Percentiles rank a stretch among this genome's conserved stretches.
These are phyloP conservation scores for Boletus sp. DNA, from an alignment of 768 basidiomycete genomes.

Conservation along the genomic window DNA sequence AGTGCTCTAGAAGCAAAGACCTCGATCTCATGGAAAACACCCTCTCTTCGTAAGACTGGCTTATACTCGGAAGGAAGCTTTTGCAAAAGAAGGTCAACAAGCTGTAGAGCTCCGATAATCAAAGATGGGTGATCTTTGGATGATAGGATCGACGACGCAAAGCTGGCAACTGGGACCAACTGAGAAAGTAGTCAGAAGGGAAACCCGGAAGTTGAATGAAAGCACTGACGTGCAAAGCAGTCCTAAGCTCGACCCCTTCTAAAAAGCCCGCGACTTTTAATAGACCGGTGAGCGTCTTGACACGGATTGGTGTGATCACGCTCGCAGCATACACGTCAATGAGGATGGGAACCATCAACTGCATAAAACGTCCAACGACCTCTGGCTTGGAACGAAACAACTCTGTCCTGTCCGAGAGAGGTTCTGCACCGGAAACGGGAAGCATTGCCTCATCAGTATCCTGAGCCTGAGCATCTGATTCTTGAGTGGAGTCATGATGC, in stretches of 20 bases:
- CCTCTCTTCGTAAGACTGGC: constrained; percentile 89
- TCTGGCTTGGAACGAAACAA: constrained; percentile 68
- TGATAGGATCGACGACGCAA: constrained; percentile 90
- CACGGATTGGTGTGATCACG: constrained; percentile 80
- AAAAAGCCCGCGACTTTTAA: constrained; percentile 91
- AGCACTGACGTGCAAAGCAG: constrained; percentile 68
- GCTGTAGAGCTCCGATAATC: constrained; percentile 85
- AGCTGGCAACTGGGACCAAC: constrained; percentile 94
- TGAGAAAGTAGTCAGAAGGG: constrained; percentile 30
- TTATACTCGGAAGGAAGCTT: constrained; percentile 85
- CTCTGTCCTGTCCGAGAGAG: constrained; percentile 58
- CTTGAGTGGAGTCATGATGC: constrained; percentile 25
- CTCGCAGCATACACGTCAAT: constrained; percentile 99
- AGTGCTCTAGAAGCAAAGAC: constrained; percentile 63
- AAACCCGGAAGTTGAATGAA: background rate
- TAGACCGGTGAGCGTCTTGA: constrained; percentile 84
- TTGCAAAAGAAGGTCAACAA: constrained; percentile 84
- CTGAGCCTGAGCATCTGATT: constrained; percentile 37
- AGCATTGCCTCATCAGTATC: constrained; percentile 41
- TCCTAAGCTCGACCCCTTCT: constrained; percentile 68
- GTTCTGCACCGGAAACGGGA: constrained; percentile 31
- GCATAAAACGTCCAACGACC: constrained; percentile 84
- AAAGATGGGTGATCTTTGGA: constrained; percentile 86
- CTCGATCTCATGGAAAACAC: constrained; percentile 95
- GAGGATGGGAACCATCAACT: constrained; percentile 85